A percentile compares a stretch with the other conserved stretches of the same genome.
Evolutionary conservation across 176 grass and related monocot genomes (phyloP).

Genomic region (Carex scoparia): DNA sequence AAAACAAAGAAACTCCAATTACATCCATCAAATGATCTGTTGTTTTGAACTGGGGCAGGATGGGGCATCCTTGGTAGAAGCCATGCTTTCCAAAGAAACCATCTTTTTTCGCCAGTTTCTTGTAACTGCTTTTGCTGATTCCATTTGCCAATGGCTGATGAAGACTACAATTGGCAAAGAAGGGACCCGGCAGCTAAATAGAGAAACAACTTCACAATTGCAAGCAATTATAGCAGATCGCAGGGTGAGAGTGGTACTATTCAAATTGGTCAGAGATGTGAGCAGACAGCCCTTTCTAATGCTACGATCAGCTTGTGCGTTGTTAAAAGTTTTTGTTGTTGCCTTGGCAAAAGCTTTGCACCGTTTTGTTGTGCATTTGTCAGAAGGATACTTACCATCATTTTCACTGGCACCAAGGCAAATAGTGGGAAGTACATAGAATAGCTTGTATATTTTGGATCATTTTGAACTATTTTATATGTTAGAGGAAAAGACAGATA

Average conservation of each 20-base stretch:
- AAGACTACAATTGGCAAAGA: slow-evolving; percentile 7
- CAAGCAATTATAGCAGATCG: not conserved
- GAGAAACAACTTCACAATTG: slow-evolving; percentile 16
- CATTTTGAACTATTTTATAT: not conserved
- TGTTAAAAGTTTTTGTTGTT: slow-evolving; percentile 8
- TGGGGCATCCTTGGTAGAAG: slow-evolving; percentile 16
- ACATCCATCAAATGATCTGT: not conserved
- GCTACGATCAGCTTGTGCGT: not conserved
- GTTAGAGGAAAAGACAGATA: not conserved
- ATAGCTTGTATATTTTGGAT: slow-evolving; percentile 11
- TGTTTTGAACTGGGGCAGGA: slow-evolving; percentile 18
- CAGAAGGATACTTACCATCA: slow-evolving; percentile 14
- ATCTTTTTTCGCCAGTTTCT: slow-evolving; percentile 19
- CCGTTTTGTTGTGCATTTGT: slow-evolving; percentile 21
- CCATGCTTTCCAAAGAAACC: slow-evolving; percentile 19
- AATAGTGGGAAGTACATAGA: slow-evolving; percentile 15
- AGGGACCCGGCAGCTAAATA: not conserved
- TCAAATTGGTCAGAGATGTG: slow-evolving; percentile 6
- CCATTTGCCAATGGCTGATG: slow-evolving; percentile 19
- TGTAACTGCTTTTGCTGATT: slow-evolving; percentile 3
- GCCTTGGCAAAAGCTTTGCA: slow-evolving; percentile 16
- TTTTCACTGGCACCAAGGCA: slow-evolving; percentile 6
- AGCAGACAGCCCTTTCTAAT: slow-evolving; percentile 4
- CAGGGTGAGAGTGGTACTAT: slow-evolving; percentile 5
- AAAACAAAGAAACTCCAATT: not conserved